Evolutionary conservation across 106 monocot species (phyloP).

Genomic region (Chionographis japonica): DNA sequence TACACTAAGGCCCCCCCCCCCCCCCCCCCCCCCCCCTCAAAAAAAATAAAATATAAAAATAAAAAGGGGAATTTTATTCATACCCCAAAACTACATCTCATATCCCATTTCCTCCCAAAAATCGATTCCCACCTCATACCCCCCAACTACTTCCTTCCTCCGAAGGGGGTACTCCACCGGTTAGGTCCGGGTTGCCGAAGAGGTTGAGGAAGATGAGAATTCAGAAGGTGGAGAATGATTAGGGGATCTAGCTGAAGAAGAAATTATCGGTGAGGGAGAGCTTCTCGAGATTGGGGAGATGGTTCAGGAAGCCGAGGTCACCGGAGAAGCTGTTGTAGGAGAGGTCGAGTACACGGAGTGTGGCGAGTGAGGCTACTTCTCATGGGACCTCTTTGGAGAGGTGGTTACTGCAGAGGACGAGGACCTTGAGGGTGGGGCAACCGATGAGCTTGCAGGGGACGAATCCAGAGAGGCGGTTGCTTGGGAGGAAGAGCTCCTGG

Average conservation of each 20-base stretch:
- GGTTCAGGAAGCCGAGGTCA: conserved; percentile 18
- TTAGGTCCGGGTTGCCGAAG: conserved; percentile 10
- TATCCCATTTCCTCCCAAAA: too few species aligned
- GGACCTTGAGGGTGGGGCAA: conserved; percentile 4
- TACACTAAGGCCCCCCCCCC: too few species aligned
- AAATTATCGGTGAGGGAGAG: conserved; percentile 25
- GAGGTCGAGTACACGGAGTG: conserved; percentile 25
- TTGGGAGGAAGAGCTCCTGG: conserved; percentile 16
- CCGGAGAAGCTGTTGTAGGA: conserved; percentile 19
- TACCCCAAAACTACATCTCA: too few species aligned
- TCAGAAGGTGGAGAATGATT: conserved; percentile 1
- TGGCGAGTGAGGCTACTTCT: conserved; percentile 12
- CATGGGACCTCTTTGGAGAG: conserved; percentile 10
- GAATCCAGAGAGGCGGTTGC: conserved; percentile 6
- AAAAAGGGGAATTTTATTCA: too few species aligned
- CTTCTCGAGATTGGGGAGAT: conserved; percentile 27
- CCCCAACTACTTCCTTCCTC: too few species aligned
- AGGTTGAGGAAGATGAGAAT: conserved; percentile 15
- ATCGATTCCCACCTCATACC: too few species aligned
- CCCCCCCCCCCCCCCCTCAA: too few species aligned
- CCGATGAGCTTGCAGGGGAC: conserved; percentile 1
- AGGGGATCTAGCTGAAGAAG: conserved; percentile 16
- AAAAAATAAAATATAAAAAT: too few species aligned
- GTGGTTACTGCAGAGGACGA: conserved; percentile 22
- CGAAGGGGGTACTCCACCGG: not conserved